Base-by-base conservation (phyloP, 306 rosid genomes). In the Ormosia emarginata region DNA sequence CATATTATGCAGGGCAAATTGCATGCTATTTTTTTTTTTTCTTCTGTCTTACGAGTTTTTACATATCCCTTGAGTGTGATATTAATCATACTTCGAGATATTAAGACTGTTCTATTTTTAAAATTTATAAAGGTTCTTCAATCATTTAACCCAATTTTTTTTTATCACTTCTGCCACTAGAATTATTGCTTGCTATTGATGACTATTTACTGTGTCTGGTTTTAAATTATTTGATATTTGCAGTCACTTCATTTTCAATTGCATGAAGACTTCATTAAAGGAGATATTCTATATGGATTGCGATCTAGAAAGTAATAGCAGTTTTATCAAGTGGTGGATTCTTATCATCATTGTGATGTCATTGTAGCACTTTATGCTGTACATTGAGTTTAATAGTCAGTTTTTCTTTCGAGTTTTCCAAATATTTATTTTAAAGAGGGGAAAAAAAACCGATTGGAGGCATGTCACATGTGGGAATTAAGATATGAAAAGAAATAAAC, bases 291-390 rank as follows among this genome's bases (percentile, higher is more conserved):
- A 2, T 14, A 33, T 32, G 4, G 75, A 81, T 73, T 64, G 68
- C 24, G 40, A 73, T 65, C 61, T 32, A 64, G 17, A 73, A 73
- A 81, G 68, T 34, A 53, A 55, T 8, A 7, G 10, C 2, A 30
- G 18, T 30, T 67, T 79, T 43, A 40, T 65, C 10, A 40, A 41
- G 49, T 64, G 69, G 62, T 74, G 68, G 59, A 52, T 41, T 74
- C 75, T 30, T 40, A 36, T 40, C 64, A 73, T 81, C 39, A 74
- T 12, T 41, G 61, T 73, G 40, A 30, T 10, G 84, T 64, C 68
- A 74, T 29, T 75, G 59, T 8, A 44, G 18, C 33, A 61, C 18
- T 75, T 58, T 58, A 56, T 39, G 71, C 47, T 34, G 44, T 29
- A 36, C 39, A 47, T 7, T 11, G 4, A n/a, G 32, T 71, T 29